phyloP scores from a whole-genome alignment of 108 stramenopile species.

The Licmophora abbreviata region DNA sequence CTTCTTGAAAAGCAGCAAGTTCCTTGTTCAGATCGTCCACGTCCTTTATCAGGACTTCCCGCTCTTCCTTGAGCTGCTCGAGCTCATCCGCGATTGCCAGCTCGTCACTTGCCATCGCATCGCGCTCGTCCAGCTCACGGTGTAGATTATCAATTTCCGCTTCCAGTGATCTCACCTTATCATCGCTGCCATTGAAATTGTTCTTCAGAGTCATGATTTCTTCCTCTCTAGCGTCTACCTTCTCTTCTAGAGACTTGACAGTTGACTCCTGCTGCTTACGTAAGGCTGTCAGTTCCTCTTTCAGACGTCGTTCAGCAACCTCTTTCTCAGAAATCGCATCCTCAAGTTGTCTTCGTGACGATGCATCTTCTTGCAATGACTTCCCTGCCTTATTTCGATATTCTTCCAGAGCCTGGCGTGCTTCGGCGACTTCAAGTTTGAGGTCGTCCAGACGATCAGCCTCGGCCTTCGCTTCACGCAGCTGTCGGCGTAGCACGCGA shows the following conservation, averaged over 20 bases:
- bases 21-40: constrained; percentile 7
- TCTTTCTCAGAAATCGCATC: constrained; percentile 19
- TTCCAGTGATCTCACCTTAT: not conserved
- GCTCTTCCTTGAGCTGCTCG: constrained; percentile 14
- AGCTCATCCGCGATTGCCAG: not conserved
- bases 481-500: constrained; percentile 14
- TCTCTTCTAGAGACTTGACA: constrained; percentile 26
- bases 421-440: constrained; percentile 20
- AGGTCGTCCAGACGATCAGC: constrained; percentile 19
- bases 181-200: not conserved
- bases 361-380: not conserved
- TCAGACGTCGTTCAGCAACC: constrained; percentile 12
- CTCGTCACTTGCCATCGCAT: constrained; percentile 1
- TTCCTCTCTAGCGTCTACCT: constrained; percentile 27
- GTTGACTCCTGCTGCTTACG: constrained; percentile 29
- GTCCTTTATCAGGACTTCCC: constrained; percentile 9
- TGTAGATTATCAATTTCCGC: constrained; percentile 21
- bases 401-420: constrained; percentile 26
- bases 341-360: constrained; percentile 11
- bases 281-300: constrained; percentile 28
- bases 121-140: constrained; percentile 21
- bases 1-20: constrained; percentile 19
- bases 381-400: constrained; percentile 17
- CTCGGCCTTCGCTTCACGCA: not conserved
- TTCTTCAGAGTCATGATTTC: constrained; percentile 31